Evolutionary conservation across 2,329 filamentous ascomycete genomes (phyloP).

Genomic region (Colletotrichum horii): DNA sequence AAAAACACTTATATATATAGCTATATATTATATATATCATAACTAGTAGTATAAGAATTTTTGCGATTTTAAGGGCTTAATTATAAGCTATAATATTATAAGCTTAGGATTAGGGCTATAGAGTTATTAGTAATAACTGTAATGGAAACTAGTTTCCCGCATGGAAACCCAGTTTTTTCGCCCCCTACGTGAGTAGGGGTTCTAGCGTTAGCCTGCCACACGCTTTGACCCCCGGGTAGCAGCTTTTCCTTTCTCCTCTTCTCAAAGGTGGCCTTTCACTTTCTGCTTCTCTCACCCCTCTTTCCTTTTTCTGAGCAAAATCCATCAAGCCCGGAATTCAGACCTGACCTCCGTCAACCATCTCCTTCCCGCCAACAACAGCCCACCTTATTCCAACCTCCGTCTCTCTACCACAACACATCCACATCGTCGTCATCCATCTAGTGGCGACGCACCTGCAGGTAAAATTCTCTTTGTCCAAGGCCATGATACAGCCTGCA

Average conservation of each 20-base stretch:
- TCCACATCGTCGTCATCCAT: neutral
- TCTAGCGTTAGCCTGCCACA: too few relatives aligned
- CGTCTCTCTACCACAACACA: neutral
- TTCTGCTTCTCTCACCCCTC: constrained; percentile 9
- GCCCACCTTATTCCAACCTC: constrained; percentile 18
- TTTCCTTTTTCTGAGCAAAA: constrained; percentile 12
- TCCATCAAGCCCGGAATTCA: constrained; percentile 7
- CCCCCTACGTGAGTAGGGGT: too few relatives aligned
- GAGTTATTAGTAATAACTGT: too few relatives aligned
- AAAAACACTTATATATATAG: too few relatives aligned
- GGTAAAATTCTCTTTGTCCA: neutral
- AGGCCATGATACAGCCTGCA: constrained; percentile 5
- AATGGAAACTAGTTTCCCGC: too few relatives aligned
- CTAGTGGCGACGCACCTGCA: constrained; percentile 1
- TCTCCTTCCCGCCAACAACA: constrained; percentile 3
- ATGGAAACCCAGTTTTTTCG: too few relatives aligned
- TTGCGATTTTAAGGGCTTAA: too few relatives aligned
- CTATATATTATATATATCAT: too few relatives aligned
- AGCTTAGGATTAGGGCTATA: too few relatives aligned
- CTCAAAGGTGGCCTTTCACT: constrained; percentile 17
- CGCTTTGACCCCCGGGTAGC: too few relatives aligned
- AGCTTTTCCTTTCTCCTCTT: constrained; percentile 16
- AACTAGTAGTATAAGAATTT: too few relatives aligned
- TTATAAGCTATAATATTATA: too few relatives aligned
- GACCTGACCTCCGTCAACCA: constrained; percentile 11